Conservation (phyloP, 2,329 filamentous ascomycete species). For the Alternaria brassicae region DNA sequence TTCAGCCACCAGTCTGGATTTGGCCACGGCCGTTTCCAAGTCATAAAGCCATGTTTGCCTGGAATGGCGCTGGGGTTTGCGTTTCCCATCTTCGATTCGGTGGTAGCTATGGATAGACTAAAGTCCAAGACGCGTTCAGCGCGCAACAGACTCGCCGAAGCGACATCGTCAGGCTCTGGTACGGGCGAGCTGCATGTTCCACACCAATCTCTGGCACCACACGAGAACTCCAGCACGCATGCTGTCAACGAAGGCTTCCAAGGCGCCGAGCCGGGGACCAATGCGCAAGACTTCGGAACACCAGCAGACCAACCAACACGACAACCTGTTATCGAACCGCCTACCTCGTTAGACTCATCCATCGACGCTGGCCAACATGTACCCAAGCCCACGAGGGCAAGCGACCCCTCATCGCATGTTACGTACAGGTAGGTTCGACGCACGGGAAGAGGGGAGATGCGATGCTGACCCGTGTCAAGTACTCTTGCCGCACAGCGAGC, state of each 20-base stretch:
- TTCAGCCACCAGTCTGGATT: slow-evolving; percentile 21
- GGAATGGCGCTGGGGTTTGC: slow-evolving; percentile 17
- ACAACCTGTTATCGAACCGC: slow-evolving; percentile 39
- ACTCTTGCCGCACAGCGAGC: slow-evolving; percentile 25
- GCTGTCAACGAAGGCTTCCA: slow-evolving; percentile 44
- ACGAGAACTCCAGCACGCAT: slow-evolving; percentile 43
- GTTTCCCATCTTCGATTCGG: slow-evolving; percentile 15
- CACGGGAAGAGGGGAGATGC: slow-evolving; percentile 5
- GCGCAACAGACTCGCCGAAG: slow-evolving; percentile 42
- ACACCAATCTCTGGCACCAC: slow-evolving; percentile 36
- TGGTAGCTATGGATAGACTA: slow-evolving; percentile 42
- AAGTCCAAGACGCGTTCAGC: slow-evolving; percentile 45
- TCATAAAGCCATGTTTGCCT: slow-evolving; percentile 33
- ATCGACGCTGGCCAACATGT: slow-evolving; percentile 45
- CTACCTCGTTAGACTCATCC: slow-evolving; percentile 46
- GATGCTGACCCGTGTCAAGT: slow-evolving; percentile 25
- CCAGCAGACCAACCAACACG: slow-evolving; percentile 23
- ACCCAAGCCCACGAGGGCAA: slow-evolving; percentile 34
- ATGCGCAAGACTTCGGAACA: slow-evolving; percentile 45
- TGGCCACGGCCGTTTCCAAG: slow-evolving; percentile 21
- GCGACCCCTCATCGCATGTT: slow-evolving; percentile 24
- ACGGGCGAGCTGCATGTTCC: slow-evolving; percentile 38
- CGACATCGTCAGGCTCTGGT: slow-evolving; percentile 36
- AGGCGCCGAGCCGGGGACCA: slow-evolving; percentile 37
- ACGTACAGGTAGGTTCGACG: slow-evolving; percentile 28